Percentiles rank a stretch among this genome's conserved stretches.
phyloP scores from a whole-genome alignment of 306 rosid genomes.

The Citrullus mucosospermus region DNA sequence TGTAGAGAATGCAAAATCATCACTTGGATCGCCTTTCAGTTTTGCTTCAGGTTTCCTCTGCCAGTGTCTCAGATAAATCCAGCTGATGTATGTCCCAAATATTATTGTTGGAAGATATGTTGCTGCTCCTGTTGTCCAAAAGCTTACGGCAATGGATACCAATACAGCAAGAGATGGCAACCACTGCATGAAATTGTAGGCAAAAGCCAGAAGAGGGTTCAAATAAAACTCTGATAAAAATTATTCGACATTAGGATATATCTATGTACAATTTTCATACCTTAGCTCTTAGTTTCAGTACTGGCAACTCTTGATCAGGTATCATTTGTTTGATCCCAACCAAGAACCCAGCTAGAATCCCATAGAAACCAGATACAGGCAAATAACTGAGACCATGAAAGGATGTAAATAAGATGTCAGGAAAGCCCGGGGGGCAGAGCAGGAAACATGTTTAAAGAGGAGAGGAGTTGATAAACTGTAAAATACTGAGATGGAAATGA shows the following conservation, averaged over 20 bases:
- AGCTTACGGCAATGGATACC: constrained; percentile 46
- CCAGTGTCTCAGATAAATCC: constrained; percentile 98
- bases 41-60: constrained; percentile 78
- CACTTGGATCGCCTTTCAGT: constrained; percentile 87
- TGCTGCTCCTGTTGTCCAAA: constrained; percentile 48
- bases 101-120: constrained; percentile 69
- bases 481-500: neutral
- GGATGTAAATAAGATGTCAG: neutral
- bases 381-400: constrained; percentile 35
- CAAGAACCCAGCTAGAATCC: constrained; percentile 78
- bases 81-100: constrained; percentile 80
- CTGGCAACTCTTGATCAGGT: constrained; percentile 86
- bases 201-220: constrained; percentile 10
- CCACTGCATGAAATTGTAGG: constrained; percentile 52
- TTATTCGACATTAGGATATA: neutral
- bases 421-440: neutral
- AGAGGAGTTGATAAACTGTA: neutral
- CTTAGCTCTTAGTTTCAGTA: constrained; percentile 58
- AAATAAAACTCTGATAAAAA: constrained; percentile 10
- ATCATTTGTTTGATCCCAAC: constrained; percentile 92
- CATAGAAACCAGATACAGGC: constrained; percentile 89
- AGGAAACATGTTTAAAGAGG: neutral
- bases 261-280: constrained; percentile 21
- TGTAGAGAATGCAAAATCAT: constrained; percentile 82
- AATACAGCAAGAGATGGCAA: constrained; percentile 57